Evolutionary conservation across 306 rosid genomes (phyloP), one percentile per base, ranked within the genome.

Genomic region (Trifolium dubium): DNA sequence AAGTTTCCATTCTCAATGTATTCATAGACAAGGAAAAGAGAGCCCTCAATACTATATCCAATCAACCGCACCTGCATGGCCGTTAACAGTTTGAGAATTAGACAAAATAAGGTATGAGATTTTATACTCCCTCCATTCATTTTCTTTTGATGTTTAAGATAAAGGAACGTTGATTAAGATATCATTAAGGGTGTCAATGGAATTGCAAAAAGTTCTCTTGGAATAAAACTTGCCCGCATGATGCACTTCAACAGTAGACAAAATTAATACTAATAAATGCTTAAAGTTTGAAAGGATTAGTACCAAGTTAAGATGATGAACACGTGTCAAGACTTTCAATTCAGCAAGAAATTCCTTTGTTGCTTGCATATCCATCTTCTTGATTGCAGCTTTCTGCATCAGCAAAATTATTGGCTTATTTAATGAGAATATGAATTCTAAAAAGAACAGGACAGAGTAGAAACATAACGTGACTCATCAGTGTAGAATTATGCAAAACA

Each of bases 331-430:
- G 75, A 93, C 96, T 40, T 89, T 91, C 80, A 93, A 63, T 77
- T 93, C 98, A 3, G 98, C 98, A 32, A 91, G 89, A 86, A 93
- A 93, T 77, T 93, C 98, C 73, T 77, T 91, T 19, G 98, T 54
- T 80, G 98, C 98, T 77, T 88, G 96, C 97, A 89, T 91, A 70
- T 91, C 97, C 98, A 93, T 93, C 91, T 91, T 93, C 91, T 93
- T 93, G 80, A 93, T 88, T 68, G 98, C 98, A 46, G 97, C 97
- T 88, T 85, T 93, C 97, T 93, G 85, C 80, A 80, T 4, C 34
- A 61, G 31, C 19, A 79, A 62, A 74, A 37, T 62, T 61, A 78
- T 59, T 51, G 68, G 60, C 59, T 62, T 28, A 76, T 67, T 71
- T 56, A 40, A 75, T 34, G 58, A 79, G 72, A 69, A 75, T 49